Evolutionary conservation across 78 protist genomes (phyloP).

Genomic region (Tieghemostelium lacteum): DNA sequence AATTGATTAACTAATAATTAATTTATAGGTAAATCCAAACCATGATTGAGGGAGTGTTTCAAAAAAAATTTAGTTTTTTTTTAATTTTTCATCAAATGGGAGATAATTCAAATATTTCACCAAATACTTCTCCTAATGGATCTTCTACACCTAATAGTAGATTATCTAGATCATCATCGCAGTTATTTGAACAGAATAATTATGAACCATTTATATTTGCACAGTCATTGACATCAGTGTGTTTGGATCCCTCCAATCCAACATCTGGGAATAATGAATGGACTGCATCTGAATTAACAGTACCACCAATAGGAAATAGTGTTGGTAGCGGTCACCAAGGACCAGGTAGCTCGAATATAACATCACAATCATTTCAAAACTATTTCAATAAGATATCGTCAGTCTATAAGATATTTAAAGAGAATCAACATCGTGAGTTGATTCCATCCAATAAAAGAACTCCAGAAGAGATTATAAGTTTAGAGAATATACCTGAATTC

Average conservation of each 20-base stretch:
- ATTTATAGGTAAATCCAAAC: no score
- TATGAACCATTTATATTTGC: conserved; percentile 69
- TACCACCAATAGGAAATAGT: conserved; percentile 7
- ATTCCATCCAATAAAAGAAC: conserved; percentile 65
- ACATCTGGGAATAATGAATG: conserved; percentile 44
- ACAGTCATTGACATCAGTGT: conserved; percentile 57
- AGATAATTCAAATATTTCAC: no score
- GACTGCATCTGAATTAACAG: conserved; percentile 28
- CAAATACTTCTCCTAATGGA: not conserved
- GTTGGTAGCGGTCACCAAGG: not conserved
- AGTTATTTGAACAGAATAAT: conserved; percentile 44
- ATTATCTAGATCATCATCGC: conserved; percentile 28
- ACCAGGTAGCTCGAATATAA: not conserved
- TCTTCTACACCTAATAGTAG: not conserved
- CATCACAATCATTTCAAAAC: not conserved
- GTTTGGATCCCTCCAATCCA: conserved; percentile 62
- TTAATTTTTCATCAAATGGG: no score
- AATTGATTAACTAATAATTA: no score
- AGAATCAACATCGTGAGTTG: conserved; percentile 30
- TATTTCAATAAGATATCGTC: conserved; percentile 14
- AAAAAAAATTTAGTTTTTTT: no score
- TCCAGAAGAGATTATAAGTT: conserved; percentile 47
- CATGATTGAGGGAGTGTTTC: no score
- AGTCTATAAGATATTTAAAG: conserved; percentile 25
- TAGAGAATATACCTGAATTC: conserved; percentile 69